These are phyloP conservation scores for Endocalyx cinctus DNA, from an alignment of 2,329 filamentous ascomycete genomes.

Conservation along the genomic window DNA sequence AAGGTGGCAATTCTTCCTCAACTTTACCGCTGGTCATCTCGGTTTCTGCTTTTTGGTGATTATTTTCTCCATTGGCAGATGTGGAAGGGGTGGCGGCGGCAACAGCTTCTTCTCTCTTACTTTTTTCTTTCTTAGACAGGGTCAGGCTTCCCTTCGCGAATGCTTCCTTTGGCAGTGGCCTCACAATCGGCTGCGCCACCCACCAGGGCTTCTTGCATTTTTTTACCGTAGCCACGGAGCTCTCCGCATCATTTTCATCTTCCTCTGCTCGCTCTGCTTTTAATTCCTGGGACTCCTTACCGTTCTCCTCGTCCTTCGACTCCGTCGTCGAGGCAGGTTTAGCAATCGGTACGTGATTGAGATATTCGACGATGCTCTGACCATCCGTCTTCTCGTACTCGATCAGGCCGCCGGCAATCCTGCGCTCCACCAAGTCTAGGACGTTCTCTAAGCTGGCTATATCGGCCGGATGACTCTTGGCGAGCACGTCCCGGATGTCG, in stretches of 20 bases:
- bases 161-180: conserved; percentile 84
- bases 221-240: conserved; percentile 63
- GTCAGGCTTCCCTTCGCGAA: conserved; percentile 73
- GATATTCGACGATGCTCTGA: conserved; percentile 38
- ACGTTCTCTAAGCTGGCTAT: conserved; percentile 74
- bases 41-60: conserved; percentile 4
- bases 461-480: conserved; percentile 62
- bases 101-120: conserved; percentile 34
- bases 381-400: conserved; percentile 57
- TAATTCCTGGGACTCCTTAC: conserved; percentile 28
- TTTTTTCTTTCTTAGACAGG: conserved; percentile 65
- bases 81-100: conserved; percentile 17
- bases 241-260: conserved; percentile 42
- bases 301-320: conserved; percentile 13
- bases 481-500: conserved; percentile 80
- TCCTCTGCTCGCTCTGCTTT: conserved; percentile 20
- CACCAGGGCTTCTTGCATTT: conserved; percentile 81
- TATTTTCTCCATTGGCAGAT: conserved; percentile 4
- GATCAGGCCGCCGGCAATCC: conserved; percentile 66
- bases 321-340: conserved; percentile 12
- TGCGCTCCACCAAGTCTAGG: conserved; percentile 68
- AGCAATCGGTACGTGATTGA: conserved; percentile 15
- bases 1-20: conserved; percentile 16
- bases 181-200: conserved; percentile 82
- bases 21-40: not conserved